A percentile compares a stretch with the other conserved stretches of the same genome.
phyloP scores from a whole-genome alignment of 352 stramenopile genomes.

The Globisporangium cystogenes region DNA sequence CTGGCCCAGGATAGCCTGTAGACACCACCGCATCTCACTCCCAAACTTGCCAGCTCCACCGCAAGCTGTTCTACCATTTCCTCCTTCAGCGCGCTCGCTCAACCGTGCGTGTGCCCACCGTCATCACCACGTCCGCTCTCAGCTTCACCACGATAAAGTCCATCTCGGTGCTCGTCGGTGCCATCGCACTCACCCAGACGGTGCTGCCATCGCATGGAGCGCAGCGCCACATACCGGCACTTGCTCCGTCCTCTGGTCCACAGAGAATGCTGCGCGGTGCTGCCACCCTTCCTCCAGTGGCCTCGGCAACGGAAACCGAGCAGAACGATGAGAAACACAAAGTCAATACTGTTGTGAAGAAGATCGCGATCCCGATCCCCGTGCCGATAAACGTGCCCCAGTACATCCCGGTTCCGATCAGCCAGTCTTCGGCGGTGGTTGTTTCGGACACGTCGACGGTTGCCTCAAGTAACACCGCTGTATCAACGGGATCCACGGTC shows the following conservation, averaged over 20 bases:
- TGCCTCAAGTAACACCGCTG: background rate
- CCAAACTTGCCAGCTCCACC: background rate
- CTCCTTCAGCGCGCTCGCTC: background rate
- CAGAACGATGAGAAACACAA: background rate
- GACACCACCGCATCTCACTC: background rate
- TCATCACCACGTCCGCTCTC: background rate
- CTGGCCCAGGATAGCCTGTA: too few species aligned
- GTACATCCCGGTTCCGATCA: constrained; percentile 5
- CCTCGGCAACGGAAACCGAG: background rate
- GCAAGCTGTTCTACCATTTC: background rate
- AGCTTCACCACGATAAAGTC: constrained; percentile 1
- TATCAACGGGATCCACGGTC: background rate
- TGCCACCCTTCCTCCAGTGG: background rate
- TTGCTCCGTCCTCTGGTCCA: background rate
- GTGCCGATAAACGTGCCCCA: constrained; percentile 3
- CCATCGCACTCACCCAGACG: background rate
- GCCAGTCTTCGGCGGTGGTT: background rate
- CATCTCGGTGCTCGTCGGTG: constrained; percentile 4
- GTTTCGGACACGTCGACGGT: background rate
- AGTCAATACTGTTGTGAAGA: constrained; percentile 2
- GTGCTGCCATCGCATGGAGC: constrained; percentile 1
- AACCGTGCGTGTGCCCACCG: background rate
- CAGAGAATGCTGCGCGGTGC: background rate
- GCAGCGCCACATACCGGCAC: background rate
- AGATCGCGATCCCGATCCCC: constrained; percentile 1